Evolutionary conservation across 495 filamentous ascomycete species (phyloP).

Genomic region (Penicillium parvum): DNA sequence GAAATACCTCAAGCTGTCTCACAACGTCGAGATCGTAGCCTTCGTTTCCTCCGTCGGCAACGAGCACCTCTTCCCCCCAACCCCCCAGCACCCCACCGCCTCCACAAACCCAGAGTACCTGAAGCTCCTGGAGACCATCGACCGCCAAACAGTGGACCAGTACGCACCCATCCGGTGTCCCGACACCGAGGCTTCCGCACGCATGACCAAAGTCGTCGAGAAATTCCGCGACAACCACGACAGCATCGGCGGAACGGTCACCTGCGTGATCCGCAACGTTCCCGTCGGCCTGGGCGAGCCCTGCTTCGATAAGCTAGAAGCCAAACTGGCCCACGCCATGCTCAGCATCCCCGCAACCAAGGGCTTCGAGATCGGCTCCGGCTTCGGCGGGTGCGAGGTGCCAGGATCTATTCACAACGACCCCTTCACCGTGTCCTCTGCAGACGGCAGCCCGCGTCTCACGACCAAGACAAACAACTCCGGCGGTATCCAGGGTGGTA

Average conservation of each 20-base stretch:
- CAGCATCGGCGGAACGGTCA: constrained; percentile 94
- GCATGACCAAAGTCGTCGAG: constrained; percentile 79
- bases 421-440: constrained; percentile 63
- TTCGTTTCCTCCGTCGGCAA: constrained; percentile 84
- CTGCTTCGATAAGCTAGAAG: constrained; percentile 94
- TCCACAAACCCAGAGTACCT: constrained; percentile 85
- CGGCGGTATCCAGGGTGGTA: constrained; percentile 94
- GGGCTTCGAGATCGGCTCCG: constrained; percentile 93
- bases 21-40: constrained; percentile 86
- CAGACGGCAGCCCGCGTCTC: constrained; percentile 48
- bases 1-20: constrained; percentile 77
- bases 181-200: constrained; percentile 52
- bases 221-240: constrained; percentile 73
- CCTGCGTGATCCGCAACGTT: constrained; percentile 89
- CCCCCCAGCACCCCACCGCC: constrained; percentile 63
- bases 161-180: constrained; percentile 87
- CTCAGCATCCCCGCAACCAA: constrained; percentile 96
- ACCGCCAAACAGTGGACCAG: constrained; percentile 74
- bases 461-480: constrained; percentile 95
- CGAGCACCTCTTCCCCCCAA: constrained; percentile 80
- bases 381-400: constrained; percentile 82
- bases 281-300: constrained; percentile 90
- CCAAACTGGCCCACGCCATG: constrained; percentile 92
- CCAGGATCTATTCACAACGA: constrained; percentile 94
- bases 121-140: constrained; percentile 65